A percentile compares a stretch with the other conserved stretches of the same genome.
These are phyloP conservation scores for Tolypocladium endophyticum DNA, from an alignment of 2,329 filamentous ascomycete species.

Conservation along the genomic window DNA sequence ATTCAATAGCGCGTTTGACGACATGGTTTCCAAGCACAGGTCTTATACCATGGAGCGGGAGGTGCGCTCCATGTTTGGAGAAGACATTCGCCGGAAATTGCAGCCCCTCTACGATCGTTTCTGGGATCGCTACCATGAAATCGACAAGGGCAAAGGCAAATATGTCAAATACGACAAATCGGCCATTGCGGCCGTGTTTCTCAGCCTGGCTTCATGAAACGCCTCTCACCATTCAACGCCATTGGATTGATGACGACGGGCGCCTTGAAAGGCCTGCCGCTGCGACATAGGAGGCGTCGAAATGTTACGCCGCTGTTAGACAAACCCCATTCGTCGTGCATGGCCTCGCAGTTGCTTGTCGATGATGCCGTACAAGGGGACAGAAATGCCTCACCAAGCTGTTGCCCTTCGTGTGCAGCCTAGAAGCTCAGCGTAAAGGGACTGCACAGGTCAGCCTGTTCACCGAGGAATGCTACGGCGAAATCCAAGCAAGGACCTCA, in stretches of 20 bases:
- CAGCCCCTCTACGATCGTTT: slow-evolving; percentile 92
- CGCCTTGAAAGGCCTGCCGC: neutral
- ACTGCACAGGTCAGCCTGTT: neutral
- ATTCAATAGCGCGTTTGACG: slow-evolving; percentile 87
- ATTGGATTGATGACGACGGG: neutral
- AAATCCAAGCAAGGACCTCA: neutral
- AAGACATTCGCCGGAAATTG: slow-evolving; percentile 82
- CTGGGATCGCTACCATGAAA: slow-evolving; percentile 94
- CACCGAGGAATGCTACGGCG: neutral
- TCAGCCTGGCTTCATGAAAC: slow-evolving; percentile 30
- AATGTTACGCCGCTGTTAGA: neutral
- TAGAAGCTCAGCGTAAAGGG: no score
- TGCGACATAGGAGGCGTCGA: neutral
- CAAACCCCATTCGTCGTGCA: neutral
- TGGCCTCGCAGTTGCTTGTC: neutral
- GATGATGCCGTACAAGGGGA: neutral
- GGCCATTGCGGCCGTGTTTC: slow-evolving; percentile 58
- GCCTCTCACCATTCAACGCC: neutral
- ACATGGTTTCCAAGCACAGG: slow-evolving; percentile 75
- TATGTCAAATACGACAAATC: slow-evolving; percentile 96
- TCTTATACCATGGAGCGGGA: slow-evolving; percentile 82
- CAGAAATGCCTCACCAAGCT: neutral
- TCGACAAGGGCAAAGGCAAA: slow-evolving; percentile 96
- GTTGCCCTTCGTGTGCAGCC: neutral
- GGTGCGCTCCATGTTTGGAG: slow-evolving; percentile 67